phyloP scores from a whole-genome alignment of 768 basidiomycete species.

The Tulasnella sp. region DNA sequence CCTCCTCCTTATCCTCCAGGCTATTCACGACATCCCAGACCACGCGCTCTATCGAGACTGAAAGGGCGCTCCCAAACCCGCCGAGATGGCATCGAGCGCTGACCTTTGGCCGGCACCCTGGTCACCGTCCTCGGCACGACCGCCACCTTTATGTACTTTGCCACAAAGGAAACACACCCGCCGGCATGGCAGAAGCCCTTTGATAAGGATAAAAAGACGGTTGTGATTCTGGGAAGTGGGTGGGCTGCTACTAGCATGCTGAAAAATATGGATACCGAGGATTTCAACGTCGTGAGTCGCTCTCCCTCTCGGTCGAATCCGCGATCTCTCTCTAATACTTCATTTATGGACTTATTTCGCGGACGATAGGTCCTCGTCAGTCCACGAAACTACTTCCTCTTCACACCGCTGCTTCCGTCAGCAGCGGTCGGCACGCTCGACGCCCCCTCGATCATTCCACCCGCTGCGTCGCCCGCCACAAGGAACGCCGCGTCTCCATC shows the following conservation, averaged over 20 bases:
- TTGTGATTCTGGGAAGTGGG: conserved; percentile 92
- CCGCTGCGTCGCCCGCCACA: too few relatives aligned
- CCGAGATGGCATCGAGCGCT: conserved; percentile 43
- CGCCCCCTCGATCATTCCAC: too few relatives aligned
- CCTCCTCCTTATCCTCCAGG: background rate
- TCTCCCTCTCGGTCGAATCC: too few relatives aligned
- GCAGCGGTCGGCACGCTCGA: too few relatives aligned
- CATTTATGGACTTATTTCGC: too few relatives aligned
- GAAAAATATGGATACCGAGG: conserved; percentile 81
- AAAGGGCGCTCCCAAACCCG: background rate
- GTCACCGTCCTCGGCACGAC: conserved; percentile 56
- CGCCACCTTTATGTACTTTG: conserved; percentile 67
- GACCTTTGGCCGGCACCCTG: conserved; percentile 66
- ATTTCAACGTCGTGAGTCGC: conserved; percentile 86
- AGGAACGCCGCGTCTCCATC: too few relatives aligned
- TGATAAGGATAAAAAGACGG: conserved; percentile 84
- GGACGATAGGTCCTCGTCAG: too few relatives aligned
- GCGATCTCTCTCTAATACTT: too few relatives aligned
- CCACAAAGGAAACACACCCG: conserved; percentile 75
- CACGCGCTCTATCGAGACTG: background rate
- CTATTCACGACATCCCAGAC: background rate
- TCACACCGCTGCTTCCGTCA: too few relatives aligned
- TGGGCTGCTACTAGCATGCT: conserved; percentile 95
- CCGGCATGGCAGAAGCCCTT: conserved; percentile 73
- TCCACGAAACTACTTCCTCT: too few relatives aligned